Evolutionary conservation across 306 rosid genomes (phyloP).

Genomic region (Cucumis melo): DNA sequence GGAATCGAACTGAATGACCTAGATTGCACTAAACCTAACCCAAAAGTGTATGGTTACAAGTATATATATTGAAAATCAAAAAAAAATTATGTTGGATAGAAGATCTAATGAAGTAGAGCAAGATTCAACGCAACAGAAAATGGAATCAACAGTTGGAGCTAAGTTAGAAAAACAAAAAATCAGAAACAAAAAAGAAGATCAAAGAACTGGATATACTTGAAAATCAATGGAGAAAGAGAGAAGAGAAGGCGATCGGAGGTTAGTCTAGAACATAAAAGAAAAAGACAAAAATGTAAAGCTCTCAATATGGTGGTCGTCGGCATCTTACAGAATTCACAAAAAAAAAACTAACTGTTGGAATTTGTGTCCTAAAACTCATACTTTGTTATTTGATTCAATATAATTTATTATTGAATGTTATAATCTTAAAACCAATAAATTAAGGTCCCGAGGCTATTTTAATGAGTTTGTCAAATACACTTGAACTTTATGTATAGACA

Average conservation of each 20-base stretch:
- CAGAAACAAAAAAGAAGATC: conserved; percentile 13
- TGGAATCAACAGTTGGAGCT: neutral
- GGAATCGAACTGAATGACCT: neutral
- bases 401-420: no score
- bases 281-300: conserved; percentile 50
- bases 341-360: no score
- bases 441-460: no score
- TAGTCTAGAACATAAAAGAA: conserved; percentile 21
- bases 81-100: neutral
- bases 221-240: conserved; percentile 26
- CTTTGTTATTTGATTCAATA: no score
- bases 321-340: no score
- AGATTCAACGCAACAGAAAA: conserved; percentile 5
- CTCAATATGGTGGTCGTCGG: conserved; percentile 81
- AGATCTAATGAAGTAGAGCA: conserved; percentile 15
- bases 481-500: no score
- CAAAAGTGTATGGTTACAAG: neutral
- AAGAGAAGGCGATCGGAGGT: conserved; percentile 4
- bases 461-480: no score
- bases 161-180: neutral
- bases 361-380: no score
- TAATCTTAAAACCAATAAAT: no score
- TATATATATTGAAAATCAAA: neutral
- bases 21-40: neutral
- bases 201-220: conserved; percentile 22